A percentile compares a stretch with the other conserved stretches of the same genome.
These are phyloP conservation scores for Litsea cubeba DNA, from an alignment of 164 flowering plant species.

Conservation along the genomic window DNA sequence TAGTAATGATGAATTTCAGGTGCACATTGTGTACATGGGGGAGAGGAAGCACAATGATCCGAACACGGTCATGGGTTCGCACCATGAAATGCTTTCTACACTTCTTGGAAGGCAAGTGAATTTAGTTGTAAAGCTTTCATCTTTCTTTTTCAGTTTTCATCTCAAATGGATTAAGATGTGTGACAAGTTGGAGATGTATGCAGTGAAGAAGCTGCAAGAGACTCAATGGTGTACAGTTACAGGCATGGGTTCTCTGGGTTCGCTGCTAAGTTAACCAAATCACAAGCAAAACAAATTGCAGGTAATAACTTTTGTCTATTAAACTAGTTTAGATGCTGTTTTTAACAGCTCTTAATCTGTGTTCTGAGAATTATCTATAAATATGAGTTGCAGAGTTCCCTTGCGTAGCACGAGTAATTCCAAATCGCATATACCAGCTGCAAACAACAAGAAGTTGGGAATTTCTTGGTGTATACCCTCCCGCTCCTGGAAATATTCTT, in stretches of 20 bases:
- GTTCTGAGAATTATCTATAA: not conserved
- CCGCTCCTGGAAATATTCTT: slow-evolving; percentile 21
- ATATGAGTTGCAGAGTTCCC: not conserved
- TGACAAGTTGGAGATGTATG: not conserved
- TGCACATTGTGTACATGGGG: slow-evolving; percentile 43
- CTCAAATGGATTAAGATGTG: not conserved
- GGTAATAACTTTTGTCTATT: slow-evolving; percentile 20
- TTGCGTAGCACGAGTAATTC: slow-evolving; percentile 47
- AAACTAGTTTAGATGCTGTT: too few species aligned
- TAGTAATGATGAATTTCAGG: slow-evolving; percentile 5
- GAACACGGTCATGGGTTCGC: slow-evolving; percentile 16
- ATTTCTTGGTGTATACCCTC: slow-evolving; percentile 44
- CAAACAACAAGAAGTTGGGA: slow-evolving; percentile 89
- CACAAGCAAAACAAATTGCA: slow-evolving; percentile 40
- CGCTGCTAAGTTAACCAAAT: slow-evolving; percentile 35
- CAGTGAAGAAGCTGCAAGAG: slow-evolving; percentile 38
- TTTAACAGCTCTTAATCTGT: not conserved
- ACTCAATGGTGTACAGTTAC: slow-evolving; percentile 39
- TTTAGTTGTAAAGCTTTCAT: not conserved
- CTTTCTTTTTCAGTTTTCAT: not conserved
- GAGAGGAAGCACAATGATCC: slow-evolving; percentile 34
- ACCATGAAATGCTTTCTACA: slow-evolving; percentile 33
- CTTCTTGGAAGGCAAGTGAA: slow-evolving; percentile 33
- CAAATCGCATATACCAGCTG: slow-evolving; percentile 46
- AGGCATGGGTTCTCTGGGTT: slow-evolving; percentile 59